Evolutionary conservation across 495 filamentous ascomycete species (phyloP), one percentile per base, ranked within the genome.

Genomic region (Aspergillus cristatus): DNA sequence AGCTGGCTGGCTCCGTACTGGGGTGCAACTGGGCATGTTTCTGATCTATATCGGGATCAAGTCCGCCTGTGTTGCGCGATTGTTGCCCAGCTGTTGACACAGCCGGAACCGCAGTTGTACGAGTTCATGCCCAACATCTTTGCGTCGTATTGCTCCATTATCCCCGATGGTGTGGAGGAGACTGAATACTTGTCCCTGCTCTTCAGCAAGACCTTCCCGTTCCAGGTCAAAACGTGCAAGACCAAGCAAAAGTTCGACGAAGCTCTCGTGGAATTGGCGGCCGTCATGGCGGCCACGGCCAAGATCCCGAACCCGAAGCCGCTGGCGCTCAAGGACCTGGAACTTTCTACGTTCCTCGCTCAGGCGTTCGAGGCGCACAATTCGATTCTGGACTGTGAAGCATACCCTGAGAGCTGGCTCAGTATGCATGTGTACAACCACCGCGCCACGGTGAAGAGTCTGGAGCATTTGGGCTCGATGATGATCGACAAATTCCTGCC

Each of bases 391-490:
- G 73, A 80, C 38, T 86, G 88, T 45, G 86, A 93, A 43, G 84
- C 93, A 1, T 99, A 96, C 58, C 91, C 91, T 2, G 70, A 75
- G 22, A 75, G 67, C 46, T 98, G 91, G 93, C 71, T 99, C 26
- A 94, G 86, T 54, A 74, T 94, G 26, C 86, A 94, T 57, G 86
- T 96, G 28, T 94, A 86, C 57, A 87, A 99, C 51, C 91, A 97
- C 56, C 88, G 85, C 54, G 88, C 86, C 1, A 82, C 86, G 3
- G 81, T 97, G 65, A 82, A 82, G 41, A 82, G 80, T 10, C 70
- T 99, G n/a, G 86, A 96, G 56, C 82, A 84, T 41, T 63, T 96
- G 14, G 80, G 81, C 10, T 68, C 77, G 28, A 76, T 94, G 12
- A 64, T 99, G 36, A 71, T 86, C 26, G 76, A 85, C 12, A 78